A percentile compares a stretch with the other conserved stretches of the same genome.
Conservation (phyloP, 768 basidiomycete genomes). For the Boletus subparvulus region DNA sequence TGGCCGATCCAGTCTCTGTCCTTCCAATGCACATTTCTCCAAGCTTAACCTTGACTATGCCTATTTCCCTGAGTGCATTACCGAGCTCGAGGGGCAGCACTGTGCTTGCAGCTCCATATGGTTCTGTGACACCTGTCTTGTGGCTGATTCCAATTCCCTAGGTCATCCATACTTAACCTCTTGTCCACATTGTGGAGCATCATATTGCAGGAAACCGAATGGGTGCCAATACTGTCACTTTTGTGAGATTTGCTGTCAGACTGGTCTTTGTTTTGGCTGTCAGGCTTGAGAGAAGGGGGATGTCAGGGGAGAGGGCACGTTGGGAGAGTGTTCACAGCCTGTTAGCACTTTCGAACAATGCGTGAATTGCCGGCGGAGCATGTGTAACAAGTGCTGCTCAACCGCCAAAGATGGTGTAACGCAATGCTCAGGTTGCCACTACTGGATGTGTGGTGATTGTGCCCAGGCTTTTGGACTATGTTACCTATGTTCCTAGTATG, state of each 20-base stretch:
- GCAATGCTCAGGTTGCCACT: background rate
- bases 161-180: background rate
- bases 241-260: background rate
- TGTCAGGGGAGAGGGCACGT: no score
- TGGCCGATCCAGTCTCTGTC: background rate
- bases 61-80: background rate
- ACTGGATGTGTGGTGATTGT: background rate
- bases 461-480: no score
- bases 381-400: background rate
- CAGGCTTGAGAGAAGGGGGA: background rate
- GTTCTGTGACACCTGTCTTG: background rate
- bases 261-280: background rate
- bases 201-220: background rate
- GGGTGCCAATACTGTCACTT: background rate
- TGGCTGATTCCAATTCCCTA: fast-evolving
- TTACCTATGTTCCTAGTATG: no score
- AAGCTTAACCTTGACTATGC: background rate
- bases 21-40: background rate
- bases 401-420: background rate
- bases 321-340: background rate
- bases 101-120: background rate
- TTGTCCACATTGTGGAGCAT: background rate
- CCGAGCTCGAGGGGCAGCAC: background rate
- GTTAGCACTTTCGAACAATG: background rate
- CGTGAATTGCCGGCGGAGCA: background rate